phyloP scores from a whole-genome alignment of 148 eudicot genomes.

The Heliamphora exappendiculata region DNA sequence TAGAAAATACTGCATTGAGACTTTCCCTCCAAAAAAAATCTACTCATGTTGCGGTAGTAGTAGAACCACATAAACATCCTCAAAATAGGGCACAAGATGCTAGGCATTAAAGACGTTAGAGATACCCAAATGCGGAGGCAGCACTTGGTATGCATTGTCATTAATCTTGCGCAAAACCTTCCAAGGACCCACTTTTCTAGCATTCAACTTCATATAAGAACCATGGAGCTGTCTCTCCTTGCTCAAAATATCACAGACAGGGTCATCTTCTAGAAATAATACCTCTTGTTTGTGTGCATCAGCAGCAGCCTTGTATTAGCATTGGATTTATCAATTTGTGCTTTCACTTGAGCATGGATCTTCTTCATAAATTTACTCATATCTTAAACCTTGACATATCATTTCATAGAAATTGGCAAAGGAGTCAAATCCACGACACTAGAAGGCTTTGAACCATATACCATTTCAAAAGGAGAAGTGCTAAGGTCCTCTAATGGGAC shows the following conservation, averaged over 20 bases:
- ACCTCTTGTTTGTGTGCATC: background rate
- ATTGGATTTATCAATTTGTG: background rate
- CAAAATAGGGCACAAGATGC: background rate
- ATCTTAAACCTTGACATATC: too few relatives aligned
- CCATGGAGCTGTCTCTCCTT: background rate
- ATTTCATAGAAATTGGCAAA: too few relatives aligned
- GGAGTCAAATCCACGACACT: too few relatives aligned
- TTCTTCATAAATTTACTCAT: background rate
- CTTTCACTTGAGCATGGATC: background rate
- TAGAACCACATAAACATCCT: background rate
- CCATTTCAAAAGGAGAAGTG: too few relatives aligned
- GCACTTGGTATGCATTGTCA: background rate
- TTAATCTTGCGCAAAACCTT: background rate
- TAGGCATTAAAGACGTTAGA: background rate
- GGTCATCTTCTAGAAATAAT: background rate
- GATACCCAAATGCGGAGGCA: background rate
- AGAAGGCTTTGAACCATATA: too few relatives aligned
- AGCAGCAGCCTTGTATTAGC: background rate
- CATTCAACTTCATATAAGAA: background rate
- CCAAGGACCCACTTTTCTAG: background rate
- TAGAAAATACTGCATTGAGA: too few relatives aligned
- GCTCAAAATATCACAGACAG: background rate
- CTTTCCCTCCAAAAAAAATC: background rate
- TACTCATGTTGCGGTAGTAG: background rate
- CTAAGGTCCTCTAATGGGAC: too few relatives aligned